Percentiles rank a stretch among this genome's conserved stretches.
phyloP scores from a whole-genome alignment of 208 protist species.

The Crithidia acanthocephali region DNA sequence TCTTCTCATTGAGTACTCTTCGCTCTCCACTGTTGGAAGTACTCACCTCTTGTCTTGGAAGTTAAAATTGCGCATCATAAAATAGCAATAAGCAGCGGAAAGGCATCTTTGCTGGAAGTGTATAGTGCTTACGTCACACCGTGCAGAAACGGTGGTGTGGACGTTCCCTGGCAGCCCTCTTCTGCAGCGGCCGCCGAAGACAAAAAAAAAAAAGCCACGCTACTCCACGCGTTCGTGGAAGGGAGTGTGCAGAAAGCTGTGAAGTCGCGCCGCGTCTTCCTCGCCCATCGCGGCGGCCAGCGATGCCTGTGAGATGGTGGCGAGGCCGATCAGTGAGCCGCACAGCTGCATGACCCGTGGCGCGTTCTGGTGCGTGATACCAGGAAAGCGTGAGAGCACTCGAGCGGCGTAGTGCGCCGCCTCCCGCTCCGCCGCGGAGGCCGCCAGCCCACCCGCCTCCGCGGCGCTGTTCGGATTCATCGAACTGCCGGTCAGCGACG shows the following conservation, averaged over 20 bases:
- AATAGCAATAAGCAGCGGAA: too few species aligned
- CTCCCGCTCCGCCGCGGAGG: constrained; percentile 37
- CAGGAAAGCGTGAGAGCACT: constrained; percentile 79
- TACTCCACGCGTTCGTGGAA: constrained; percentile 35
- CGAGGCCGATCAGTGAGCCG: constrained; percentile 78
- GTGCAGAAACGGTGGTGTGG: too few species aligned
- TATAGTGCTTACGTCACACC: too few species aligned
- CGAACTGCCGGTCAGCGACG: constrained; percentile 54
- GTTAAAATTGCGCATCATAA: too few species aligned
- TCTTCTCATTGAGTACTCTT: too few species aligned
- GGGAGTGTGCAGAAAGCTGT: constrained; percentile 69
- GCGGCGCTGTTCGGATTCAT: constrained; percentile 32
- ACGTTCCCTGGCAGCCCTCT: too few species aligned
- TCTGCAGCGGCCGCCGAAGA: too few species aligned
- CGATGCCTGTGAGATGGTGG: constrained; percentile 62
- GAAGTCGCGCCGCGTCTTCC: constrained; percentile 48
- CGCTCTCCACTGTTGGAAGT: too few species aligned
- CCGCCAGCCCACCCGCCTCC: constrained; percentile 27
- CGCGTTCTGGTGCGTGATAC: constrained; percentile 65
- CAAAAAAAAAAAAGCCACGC: too few species aligned
- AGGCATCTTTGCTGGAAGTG: too few species aligned
- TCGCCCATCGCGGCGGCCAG: constrained; percentile 57
- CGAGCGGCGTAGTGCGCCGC: constrained; percentile 68
- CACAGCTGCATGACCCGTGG: constrained; percentile 68
- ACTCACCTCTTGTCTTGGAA: too few species aligned